A percentile compares a stretch with the other conserved stretches of the same genome.
Evolutionary conservation across 2,329 filamentous ascomycete genomes (phyloP).

Genomic region (Cercospora sesami): DNA sequence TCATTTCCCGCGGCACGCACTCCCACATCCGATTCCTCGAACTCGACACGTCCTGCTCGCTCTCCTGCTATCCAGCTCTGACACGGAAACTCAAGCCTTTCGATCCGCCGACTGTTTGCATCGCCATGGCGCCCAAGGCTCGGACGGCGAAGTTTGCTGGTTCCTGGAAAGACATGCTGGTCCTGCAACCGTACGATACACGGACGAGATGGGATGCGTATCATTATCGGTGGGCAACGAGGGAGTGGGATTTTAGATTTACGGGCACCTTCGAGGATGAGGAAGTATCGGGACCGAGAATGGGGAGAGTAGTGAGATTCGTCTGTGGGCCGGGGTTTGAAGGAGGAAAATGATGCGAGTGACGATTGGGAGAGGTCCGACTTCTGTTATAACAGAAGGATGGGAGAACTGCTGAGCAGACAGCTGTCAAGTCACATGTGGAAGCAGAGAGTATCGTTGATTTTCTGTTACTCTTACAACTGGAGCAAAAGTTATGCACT

Average conservation of each 20-base stretch:
- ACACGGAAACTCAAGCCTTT: conserved; percentile 7
- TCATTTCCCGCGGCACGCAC: conserved; percentile 6
- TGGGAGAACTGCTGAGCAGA: neutral
- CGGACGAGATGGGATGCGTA: conserved; percentile 11
- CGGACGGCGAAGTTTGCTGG: neutral
- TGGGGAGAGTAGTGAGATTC: conserved; percentile 5
- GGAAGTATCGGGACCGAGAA: neutral
- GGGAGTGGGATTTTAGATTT: conserved; percentile 10
- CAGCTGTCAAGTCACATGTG: neutral
- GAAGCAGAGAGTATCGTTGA: neutral
- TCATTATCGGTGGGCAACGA: conserved; percentile 10
- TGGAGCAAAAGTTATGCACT: neutral
- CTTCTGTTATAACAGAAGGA: neutral
- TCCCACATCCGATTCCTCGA: conserved; percentile 12
- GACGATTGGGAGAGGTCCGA: neutral
- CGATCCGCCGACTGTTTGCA: conserved; percentile 5
- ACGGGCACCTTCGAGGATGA: conserved; percentile 5
- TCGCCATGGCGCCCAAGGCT: conserved; percentile 8
- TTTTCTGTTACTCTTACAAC: neutral
- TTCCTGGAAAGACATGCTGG: conserved; percentile 6
- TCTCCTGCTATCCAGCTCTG: conserved; percentile 8
- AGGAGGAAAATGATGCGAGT: neutral
- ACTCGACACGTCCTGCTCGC: neutral
- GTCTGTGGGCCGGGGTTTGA: conserved; percentile 1
- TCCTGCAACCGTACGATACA: conserved; percentile 2